Evolutionary conservation across 2,329 filamentous ascomycete genomes (phyloP).

Genomic region (Pseudogymnoascus sp.): DNA sequence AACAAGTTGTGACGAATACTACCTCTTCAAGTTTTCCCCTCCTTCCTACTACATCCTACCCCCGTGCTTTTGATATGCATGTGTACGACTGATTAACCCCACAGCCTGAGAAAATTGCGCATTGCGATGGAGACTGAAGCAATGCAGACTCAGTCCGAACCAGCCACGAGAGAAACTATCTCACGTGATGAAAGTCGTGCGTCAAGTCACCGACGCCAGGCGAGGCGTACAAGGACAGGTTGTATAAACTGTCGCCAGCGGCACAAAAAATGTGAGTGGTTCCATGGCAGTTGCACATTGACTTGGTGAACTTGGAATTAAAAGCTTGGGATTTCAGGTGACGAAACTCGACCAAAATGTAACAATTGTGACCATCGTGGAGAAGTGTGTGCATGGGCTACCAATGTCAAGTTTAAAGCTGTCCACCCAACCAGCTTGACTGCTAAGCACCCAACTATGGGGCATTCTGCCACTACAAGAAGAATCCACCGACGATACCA

Average conservation of each 20-base stretch:
- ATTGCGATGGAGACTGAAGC: neutral
- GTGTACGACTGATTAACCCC: neutral
- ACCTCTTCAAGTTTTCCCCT: neutral
- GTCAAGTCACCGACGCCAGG: neutral
- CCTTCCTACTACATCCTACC: too few relatives aligned
- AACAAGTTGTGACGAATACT: neutral
- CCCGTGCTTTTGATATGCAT: too few relatives aligned
- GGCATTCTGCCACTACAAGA: slow-evolving; percentile 12
- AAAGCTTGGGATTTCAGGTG: slow-evolving; percentile 17
- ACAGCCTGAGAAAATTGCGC: neutral
- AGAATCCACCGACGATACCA: neutral
- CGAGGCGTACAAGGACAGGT: slow-evolving; percentile 26
- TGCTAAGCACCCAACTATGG: slow-evolving; percentile 27
- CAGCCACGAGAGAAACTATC: neutral
- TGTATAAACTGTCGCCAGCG: slow-evolving; percentile 28
- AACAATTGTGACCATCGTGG: slow-evolving; percentile 25
- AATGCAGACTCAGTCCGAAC: neutral
- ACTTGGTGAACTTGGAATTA: neutral
- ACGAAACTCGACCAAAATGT: slow-evolving; percentile 27
- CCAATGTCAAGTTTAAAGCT: slow-evolving; percentile 26
- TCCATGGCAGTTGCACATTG: neutral
- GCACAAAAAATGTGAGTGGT: slow-evolving; percentile 26
- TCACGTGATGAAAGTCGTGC: neutral
- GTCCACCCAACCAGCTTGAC: slow-evolving; percentile 26
- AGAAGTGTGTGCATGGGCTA: slow-evolving; percentile 27